Conservation (phyloP, 2,329 filamentous ascomycete genomes). For the Fusarium sublunatum region DNA sequence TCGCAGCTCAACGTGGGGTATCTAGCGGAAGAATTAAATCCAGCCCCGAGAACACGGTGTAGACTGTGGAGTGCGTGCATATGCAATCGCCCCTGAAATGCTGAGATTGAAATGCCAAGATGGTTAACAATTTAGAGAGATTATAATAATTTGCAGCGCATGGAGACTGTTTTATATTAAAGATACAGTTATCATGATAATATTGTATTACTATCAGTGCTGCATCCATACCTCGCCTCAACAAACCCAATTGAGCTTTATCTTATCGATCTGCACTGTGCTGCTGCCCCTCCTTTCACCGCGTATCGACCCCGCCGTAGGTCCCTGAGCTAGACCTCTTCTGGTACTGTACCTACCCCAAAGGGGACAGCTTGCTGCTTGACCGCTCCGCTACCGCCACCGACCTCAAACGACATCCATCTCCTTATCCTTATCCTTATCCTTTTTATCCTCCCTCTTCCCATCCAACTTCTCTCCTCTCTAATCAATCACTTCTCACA, state of each 20-base stretch:
- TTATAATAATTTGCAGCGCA: no score
- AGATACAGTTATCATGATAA: neutral
- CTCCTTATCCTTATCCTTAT: conserved; percentile 11
- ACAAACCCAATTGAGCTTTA: conserved; percentile 11
- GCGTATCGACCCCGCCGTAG: conserved; percentile 36
- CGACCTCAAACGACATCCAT: conserved; percentile 31
- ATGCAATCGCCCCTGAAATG: neutral
- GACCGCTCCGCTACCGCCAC: conserved; percentile 39
- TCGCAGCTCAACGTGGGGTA: conserved; percentile 22
- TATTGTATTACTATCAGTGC: neutral
- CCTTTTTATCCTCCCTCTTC: neutral
- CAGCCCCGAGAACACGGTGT: conserved; percentile 37
- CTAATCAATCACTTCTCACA: conserved; percentile 12
- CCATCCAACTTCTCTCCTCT: conserved; percentile 13
- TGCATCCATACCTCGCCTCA: neutral
- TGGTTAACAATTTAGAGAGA: no score
- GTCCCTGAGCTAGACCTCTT: conserved; percentile 40
- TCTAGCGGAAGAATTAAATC: conserved; percentile 38
- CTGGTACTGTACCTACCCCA: conserved; percentile 32
- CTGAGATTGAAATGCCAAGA: no score
- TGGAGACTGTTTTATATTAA: neutral
- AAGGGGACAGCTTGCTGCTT: conserved; percentile 43
- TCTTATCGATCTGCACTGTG: conserved; percentile 46
- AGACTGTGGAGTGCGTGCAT: neutral
- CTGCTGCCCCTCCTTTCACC: conserved; percentile 43